Percentiles rank a stretch among this genome's conserved stretches.
phyloP scores from a whole-genome alignment of 306 rosid species.

The Dicorynia guianensis region DNA sequence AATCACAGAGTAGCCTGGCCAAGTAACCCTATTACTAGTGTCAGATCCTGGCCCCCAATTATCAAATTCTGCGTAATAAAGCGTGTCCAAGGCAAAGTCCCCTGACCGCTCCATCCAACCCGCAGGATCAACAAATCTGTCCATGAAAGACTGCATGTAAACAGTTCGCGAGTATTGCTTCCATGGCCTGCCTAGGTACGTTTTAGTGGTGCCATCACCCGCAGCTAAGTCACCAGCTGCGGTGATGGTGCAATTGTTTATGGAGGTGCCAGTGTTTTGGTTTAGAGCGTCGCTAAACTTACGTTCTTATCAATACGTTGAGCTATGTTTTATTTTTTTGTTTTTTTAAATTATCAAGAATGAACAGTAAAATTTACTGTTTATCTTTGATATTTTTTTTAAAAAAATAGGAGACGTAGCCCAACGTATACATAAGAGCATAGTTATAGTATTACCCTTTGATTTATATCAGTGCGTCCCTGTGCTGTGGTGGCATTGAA shows the following conservation, averaged over 20 bases:
- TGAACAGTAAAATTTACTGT: too few species aligned
- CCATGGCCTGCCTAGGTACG: slow-evolving; percentile 65
- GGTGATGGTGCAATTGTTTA: slow-evolving; percentile 48
- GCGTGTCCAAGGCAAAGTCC: slow-evolving; percentile 49
- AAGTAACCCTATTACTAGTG: slow-evolving; percentile 45
- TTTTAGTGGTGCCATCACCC: slow-evolving; percentile 34
- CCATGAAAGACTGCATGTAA: slow-evolving; percentile 59
- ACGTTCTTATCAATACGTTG: too few species aligned
- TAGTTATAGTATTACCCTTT: too few species aligned
- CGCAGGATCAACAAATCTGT: slow-evolving; percentile 42
- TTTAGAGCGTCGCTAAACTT: too few species aligned
- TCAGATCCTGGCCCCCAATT: slow-evolving; percentile 51
- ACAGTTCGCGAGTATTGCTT: slow-evolving; percentile 47
- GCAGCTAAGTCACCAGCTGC: slow-evolving; percentile 47
- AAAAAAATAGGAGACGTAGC: too few species aligned
- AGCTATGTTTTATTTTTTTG: too few species aligned
- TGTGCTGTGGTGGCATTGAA: slow-evolving; percentile 58
- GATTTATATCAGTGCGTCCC: slow-evolving; percentile 53
- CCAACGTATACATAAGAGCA: too few species aligned
- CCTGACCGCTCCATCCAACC: slow-evolving; percentile 61
- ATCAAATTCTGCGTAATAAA: slow-evolving; percentile 55
- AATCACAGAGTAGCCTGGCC: slow-evolving; percentile 50
- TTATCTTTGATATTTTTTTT: too few species aligned
- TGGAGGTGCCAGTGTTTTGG: slow-evolving; percentile 55
- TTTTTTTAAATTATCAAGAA: too few species aligned